Base-by-base conservation (phyloP, 176 grass and related monocot species). In the Canna indica region DNA sequence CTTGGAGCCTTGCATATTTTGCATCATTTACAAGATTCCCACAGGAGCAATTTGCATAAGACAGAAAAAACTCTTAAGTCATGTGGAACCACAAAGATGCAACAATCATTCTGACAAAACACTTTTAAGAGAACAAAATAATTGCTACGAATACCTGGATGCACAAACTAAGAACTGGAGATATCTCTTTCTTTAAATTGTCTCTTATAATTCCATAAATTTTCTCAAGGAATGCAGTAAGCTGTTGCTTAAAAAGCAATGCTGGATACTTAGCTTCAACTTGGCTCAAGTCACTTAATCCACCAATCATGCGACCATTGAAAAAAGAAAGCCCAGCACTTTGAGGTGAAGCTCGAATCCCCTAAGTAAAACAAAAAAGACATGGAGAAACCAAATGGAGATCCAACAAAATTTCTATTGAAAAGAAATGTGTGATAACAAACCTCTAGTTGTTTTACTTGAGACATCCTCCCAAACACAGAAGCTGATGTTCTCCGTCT, bases 201-300 rank as follows among this genome's bases (percentile, higher is more conserved):
- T 99, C 95, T 86, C 95, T 83, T 77, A 99, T 90, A 82, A 99
- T 87, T 56, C 95, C 95, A 72, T 99, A 99, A 47, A 99, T 99
- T 76, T 94, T 94, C 80, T 99, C 95, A 44, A 99, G 80, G 79
- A 99, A 99, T 78, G 95, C 95, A 59, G 95, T 99, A 70, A 99
- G 82, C 36, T 99, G 95, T 77, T 99, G 95, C 90, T 99, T 99
- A 83, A 99, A 99, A 83, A 99, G 89, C 74, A 99, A 78, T 59
- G 95, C 95, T 76, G 95, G 95, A 93, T 99, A 99, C 74, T 94
- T 99, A 68, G 95, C 95, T 78, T 99, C 95, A 71, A 99, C 95
- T 86, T 99, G 95, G 70, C 78, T 82, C 79, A 91, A 86, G 67
- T 91, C 89, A 83, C 77, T 86, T 76, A 85, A 78, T 24, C 85